Base-by-base conservation (phyloP, 73 alveolate species). In the Paramecium biaurelia region DNA sequence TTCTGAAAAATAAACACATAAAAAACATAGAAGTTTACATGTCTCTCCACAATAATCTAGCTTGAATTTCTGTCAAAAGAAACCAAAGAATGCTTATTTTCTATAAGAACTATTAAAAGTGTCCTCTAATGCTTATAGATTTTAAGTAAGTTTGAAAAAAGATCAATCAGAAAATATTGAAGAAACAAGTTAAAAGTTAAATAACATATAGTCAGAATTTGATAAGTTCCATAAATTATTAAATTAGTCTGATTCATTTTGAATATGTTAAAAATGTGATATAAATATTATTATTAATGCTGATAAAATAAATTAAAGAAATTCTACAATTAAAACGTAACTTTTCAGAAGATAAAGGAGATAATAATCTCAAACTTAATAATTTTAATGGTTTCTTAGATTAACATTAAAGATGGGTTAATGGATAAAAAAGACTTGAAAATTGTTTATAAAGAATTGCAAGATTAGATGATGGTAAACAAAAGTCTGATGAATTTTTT, bases 231-330 rank as follows among this genome's bases (percentile, higher is more conserved):
- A 63, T 24, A 14, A 63, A 12, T 24, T 63, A 63, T 32, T 63
- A 26, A 63, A 63, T 30, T 26, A 63, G 45, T 32, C 41, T 30
- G 84, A 63, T 9, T 63, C 84, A 24, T 32, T 63, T 53, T 53
- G 68, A 53, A 53, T 53, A 53, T 18, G 68, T 53, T n/a, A 5
- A 26, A 18, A 63, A 23, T 30, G 59, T 30, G 9, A 63, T 63
- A 11, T 30, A 63, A 32, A 30, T 26, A 63, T 30, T 63, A 63
- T 63, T 63, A 63, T 30, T 63, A 63, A 63, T 63, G 84, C 1
- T 63, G 21, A 63, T 63, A 63, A 63, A 63, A 63, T 63, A 63
- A 63, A 63, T 63, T 26, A 63, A 63, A 63, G 84, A 63, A 63
- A 63, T 63, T 63, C 84, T 63, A 63, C 45, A 63, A 30, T 63